Percentiles rank a stretch among this genome's conserved stretches.
Evolutionary conservation across 495 filamentous ascomycete species (phyloP).

Genomic region (Astrothelium macrocarpum): DNA sequence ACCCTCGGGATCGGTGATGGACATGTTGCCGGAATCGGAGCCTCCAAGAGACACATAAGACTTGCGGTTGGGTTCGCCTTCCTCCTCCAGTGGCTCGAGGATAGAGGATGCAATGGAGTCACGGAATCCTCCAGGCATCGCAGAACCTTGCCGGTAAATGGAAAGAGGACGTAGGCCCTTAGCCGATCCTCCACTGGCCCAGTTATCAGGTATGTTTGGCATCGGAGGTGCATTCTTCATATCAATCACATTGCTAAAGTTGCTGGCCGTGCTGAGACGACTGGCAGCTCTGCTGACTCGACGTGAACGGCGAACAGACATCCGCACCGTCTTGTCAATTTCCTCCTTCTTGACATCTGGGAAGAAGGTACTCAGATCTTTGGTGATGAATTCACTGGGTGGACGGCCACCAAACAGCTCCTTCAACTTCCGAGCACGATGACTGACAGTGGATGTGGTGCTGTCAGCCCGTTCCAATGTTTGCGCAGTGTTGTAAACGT

Average conservation of each 20-base stretch:
- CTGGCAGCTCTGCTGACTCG: constrained; percentile 85
- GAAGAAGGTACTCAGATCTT: constrained; percentile 93
- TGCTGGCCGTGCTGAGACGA: constrained; percentile 87
- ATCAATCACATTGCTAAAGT: constrained; percentile 82
- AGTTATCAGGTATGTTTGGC: constrained; percentile 90
- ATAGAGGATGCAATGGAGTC: constrained; percentile 82
- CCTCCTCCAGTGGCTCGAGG: constrained; percentile 83
- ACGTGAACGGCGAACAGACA: constrained; percentile 80
- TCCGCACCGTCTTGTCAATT: constrained; percentile 84
- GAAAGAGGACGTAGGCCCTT: constrained; percentile 51
- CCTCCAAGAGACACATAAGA: constrained; percentile 81
- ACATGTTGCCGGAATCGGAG: constrained; percentile 36
- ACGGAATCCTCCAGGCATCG: constrained; percentile 51
- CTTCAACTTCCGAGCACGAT: constrained; percentile 50
- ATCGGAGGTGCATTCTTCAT: constrained; percentile 82
- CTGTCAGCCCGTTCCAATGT: constrained; percentile 50
- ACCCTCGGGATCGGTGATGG: constrained; percentile 65
- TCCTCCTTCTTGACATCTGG: constrained; percentile 86
- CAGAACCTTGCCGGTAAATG: constrained; percentile 48
- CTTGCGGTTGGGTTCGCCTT: constrained; percentile 77
- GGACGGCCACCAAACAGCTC: constrained; percentile 83
- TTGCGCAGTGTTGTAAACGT: constrained; percentile 50
- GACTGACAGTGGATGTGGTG: constrained; percentile 35
- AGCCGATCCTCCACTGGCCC: constrained; percentile 46
- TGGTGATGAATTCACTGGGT: constrained; percentile 93